Percentiles rank a stretch among this genome's conserved stretches.
These are phyloP conservation scores for Erysiphe pulchra DNA, from an alignment of 2,329 filamentous ascomycete genomes.

Conservation along the genomic window DNA sequence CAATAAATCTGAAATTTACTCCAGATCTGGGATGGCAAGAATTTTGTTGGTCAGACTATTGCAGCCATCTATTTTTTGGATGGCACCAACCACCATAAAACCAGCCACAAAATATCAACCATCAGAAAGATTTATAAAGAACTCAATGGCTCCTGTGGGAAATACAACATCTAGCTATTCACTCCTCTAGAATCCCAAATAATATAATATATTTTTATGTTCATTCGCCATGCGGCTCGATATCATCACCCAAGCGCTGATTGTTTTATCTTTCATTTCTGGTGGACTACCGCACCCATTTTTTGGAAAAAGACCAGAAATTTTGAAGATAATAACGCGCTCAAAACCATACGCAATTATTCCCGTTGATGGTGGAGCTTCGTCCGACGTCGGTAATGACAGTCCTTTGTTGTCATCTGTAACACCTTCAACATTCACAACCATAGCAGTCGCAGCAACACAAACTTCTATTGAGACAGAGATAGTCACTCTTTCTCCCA, in stretches of 20 bases:
- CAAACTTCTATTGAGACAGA: slow-evolving; percentile 10
- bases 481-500: slow-evolving; percentile 5
- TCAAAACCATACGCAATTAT: slow-evolving; percentile 14
- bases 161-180: too few species aligned
- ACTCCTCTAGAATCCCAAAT: too few species aligned
- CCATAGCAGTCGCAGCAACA: slow-evolving; percentile 7
- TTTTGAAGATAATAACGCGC: slow-evolving; percentile 3
- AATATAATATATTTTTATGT: background rate
- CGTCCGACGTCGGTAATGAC: background rate
- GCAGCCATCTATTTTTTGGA: too few species aligned
- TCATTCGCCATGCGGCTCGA: background rate
- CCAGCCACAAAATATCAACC: too few species aligned
- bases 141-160: too few species aligned
- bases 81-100: too few species aligned
- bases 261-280: slow-evolving; percentile 10
- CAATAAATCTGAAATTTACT: too few species aligned
- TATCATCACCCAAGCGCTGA: slow-evolving; percentile 2
- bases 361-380: slow-evolving; percentile 13
- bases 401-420: background rate
- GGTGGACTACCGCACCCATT: slow-evolving; percentile 8
- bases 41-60: too few species aligned
- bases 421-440: slow-evolving; percentile 6
- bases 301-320: slow-evolving; percentile 2
- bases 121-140: too few species aligned
- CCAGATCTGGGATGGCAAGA: too few species aligned